A percentile compares a stretch with the other conserved stretches of the same genome.
phyloP scores from a whole-genome alignment of 805 yeast genomes.

The Saturnispora mendoncae region DNA sequence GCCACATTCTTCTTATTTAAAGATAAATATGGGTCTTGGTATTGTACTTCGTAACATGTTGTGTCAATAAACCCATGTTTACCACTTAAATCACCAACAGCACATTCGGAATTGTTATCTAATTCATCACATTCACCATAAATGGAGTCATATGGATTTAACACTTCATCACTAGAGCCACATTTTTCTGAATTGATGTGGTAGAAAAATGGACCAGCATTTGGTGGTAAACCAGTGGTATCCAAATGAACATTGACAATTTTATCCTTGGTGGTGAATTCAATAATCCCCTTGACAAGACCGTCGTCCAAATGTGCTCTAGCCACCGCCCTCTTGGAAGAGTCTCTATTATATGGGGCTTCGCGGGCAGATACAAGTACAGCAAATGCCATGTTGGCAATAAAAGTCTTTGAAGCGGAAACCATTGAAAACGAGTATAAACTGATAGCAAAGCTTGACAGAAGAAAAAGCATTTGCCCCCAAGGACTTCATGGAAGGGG shows the following conservation, averaged over 20 bases:
- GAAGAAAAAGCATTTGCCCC: too few relatives aligned
- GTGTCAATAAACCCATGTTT: slow-evolving; percentile 68
- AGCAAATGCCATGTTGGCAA: background rate
- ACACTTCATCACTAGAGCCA: slow-evolving; percentile 46
- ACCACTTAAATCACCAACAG: slow-evolving; percentile 70
- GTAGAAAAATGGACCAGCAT: slow-evolving; percentile 60
- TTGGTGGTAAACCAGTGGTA: slow-evolving; percentile 57
- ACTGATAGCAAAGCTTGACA: too few relatives aligned
- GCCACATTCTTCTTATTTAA: slow-evolving; percentile 47
- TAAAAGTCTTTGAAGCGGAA: background rate
- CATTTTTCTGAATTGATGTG: slow-evolving; percentile 58
- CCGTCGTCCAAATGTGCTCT: slow-evolving; percentile 49
- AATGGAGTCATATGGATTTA: slow-evolving; percentile 56
- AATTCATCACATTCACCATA: slow-evolving; percentile 40
- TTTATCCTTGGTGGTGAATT: slow-evolving; percentile 46
- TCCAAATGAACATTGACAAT: slow-evolving; percentile 60
- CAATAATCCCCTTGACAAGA: slow-evolving; percentile 41
- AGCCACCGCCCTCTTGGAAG: slow-evolving; percentile 44
- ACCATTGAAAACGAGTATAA: background rate
- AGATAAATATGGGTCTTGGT: slow-evolving; percentile 58
- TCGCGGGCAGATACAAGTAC: slow-evolving; percentile 13
- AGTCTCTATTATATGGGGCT: slow-evolving; percentile 44
- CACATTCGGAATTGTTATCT: slow-evolving; percentile 48
- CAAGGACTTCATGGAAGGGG: too few relatives aligned
- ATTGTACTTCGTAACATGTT: slow-evolving; percentile 57